Evolutionary conservation across 139 green algal genomes (phyloP).

Genomic region (Penium margaritaceum): DNA sequence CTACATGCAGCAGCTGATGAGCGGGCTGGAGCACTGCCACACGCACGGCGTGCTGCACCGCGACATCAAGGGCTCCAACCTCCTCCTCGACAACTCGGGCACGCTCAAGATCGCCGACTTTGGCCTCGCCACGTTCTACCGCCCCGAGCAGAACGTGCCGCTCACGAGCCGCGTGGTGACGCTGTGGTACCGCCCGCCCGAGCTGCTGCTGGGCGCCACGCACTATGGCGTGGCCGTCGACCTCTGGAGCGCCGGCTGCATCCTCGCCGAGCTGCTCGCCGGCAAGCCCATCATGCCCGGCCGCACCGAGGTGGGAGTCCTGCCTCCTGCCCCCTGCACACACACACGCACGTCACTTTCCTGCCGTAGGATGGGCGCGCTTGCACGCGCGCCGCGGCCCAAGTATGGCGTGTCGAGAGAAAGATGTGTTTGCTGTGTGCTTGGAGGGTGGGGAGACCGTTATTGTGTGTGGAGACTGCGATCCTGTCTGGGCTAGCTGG

Average conservation of each 20-base stretch:
- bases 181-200: constrained; percentile 91
- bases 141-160: constrained; percentile 37
- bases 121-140: constrained; percentile 48
- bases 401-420: too few species aligned
- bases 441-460: too few species aligned
- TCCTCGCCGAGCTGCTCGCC: constrained; percentile 50
- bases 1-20: constrained; percentile 43
- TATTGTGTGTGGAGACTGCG: too few species aligned
- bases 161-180: constrained; percentile 77
- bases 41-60: constrained; percentile 47
- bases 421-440: too few species aligned
- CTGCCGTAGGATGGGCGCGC: too few species aligned
- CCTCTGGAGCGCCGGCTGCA: constrained; percentile 83
- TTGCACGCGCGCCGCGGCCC: too few species aligned
- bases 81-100: constrained; percentile 48
- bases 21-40: constrained; percentile 46
- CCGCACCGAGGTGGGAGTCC: constrained; percentile 47
- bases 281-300: constrained; percentile 52
- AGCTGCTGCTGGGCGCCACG: constrained; percentile 88
- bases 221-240: constrained; percentile 93
- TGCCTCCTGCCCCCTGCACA: too few species aligned
- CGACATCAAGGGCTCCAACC: constrained; percentile 50
- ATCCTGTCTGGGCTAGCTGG: too few species aligned
- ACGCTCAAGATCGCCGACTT: constrained; percentile 51
- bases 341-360: too few species aligned